Evolutionary conservation across 116 monocot genomes (phyloP).

Genomic region (Phalaenopsis hybrid): DNA sequence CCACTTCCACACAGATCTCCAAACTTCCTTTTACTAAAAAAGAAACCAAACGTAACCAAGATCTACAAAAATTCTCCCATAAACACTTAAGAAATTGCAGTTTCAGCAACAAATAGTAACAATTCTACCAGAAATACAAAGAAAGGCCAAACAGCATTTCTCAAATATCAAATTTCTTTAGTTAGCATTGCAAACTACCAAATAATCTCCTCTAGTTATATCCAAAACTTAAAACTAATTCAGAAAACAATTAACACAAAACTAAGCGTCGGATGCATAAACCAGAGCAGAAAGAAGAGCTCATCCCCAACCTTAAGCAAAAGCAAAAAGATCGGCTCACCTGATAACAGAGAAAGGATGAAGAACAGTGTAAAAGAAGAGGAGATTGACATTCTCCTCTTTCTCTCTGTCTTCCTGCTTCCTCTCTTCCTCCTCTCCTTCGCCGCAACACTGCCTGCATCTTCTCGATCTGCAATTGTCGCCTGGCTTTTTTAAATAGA

Average conservation of each 20-base stretch:
- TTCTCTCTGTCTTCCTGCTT: background rate
- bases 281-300: background rate
- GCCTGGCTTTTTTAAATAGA: background rate
- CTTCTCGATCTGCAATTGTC: background rate
- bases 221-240: background rate
- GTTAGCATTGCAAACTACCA: background rate
- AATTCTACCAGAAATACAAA: background rate
- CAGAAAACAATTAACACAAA: background rate
- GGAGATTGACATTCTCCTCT: conserved; percentile 9
- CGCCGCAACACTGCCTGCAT: background rate
- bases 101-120: background rate
- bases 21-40: background rate
- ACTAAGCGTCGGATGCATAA: background rate
- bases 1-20: background rate
- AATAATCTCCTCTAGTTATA: background rate
- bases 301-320: background rate
- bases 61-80: background rate
- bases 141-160: background rate
- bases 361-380: background rate
- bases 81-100: background rate
- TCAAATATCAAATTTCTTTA: background rate
- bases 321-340: background rate
- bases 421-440: background rate
- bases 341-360: background rate
- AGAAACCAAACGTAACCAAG: background rate